A percentile compares a stretch with the other conserved stretches of the same genome.
Evolutionary conservation across 768 basidiomycete genomes (phyloP).

Genomic region (Cantharellus cinnabarinus): DNA sequence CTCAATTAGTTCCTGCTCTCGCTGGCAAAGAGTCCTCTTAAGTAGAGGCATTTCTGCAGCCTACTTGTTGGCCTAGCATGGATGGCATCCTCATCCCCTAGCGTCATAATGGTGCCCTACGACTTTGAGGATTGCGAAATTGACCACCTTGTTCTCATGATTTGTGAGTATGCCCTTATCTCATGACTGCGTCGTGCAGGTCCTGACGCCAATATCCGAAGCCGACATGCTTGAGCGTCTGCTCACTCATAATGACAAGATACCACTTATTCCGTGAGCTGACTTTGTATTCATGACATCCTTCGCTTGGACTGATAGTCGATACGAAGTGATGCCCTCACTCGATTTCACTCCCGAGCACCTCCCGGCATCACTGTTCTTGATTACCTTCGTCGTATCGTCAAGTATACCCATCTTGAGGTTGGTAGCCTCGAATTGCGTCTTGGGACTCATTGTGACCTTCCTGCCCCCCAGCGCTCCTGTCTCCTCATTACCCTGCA

Average conservation of each 20-base stretch:
- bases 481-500: conserved; percentile 66
- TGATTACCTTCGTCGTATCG: conserved; percentile 87
- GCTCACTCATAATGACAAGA: conserved; percentile 88
- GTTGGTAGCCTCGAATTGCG: conserved; percentile 23
- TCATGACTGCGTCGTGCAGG: conserved; percentile 9
- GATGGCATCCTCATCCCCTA: not conserved
- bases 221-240: conserved; percentile 94
- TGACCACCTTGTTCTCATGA: conserved; percentile 70
- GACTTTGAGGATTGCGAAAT: conserved; percentile 69
- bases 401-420: conserved; percentile 90
- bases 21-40: not conserved
- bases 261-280: conserved; percentile 59
- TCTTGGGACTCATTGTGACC: not conserved
- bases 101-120: conserved; percentile 31
- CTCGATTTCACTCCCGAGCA: conserved; percentile 89
- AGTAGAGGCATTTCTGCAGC: not conserved
- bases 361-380: conserved; percentile 72
- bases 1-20: not conserved
- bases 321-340: conserved; percentile 53
- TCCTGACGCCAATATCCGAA: conserved; percentile 14
- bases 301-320: conserved; percentile 9
- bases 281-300: conserved; percentile 12
- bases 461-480: conserved; percentile 30
- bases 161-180: conserved; percentile 32
- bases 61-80: not conserved